Conservation (phyloP, 2,329 filamentous ascomycete species). For the Lachnellula occidentalis region DNA sequence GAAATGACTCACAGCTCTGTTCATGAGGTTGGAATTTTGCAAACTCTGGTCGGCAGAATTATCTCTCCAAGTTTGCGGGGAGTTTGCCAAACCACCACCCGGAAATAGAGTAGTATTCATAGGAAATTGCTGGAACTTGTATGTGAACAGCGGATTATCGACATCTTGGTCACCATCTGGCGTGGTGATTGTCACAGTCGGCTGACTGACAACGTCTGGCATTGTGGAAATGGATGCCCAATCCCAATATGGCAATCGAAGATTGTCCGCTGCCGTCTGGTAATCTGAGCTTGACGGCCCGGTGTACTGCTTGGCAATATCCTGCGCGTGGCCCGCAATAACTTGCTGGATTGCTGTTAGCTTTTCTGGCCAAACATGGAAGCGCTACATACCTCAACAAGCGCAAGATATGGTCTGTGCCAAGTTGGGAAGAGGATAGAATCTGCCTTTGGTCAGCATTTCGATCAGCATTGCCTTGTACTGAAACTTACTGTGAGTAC, state of each 20-base stretch:
- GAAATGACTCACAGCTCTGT: constrained; percentile 29
- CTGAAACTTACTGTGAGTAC: constrained; percentile 22
- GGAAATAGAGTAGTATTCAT: constrained; percentile 32
- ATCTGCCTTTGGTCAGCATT: not conserved
- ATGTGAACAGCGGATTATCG: constrained; percentile 49
- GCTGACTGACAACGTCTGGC: constrained; percentile 32
- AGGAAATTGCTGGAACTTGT: constrained; percentile 38
- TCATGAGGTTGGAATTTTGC: constrained; percentile 14
- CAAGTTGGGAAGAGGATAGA: constrained; percentile 30
- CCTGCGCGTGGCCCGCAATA: constrained; percentile 41
- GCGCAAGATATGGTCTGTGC: constrained; percentile 49
- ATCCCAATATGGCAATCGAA: constrained; percentile 46
- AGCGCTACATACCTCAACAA: constrained; percentile 44
- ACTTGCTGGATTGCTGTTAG: constrained; percentile 39
- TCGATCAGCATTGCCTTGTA: not conserved
- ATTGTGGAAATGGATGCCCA: constrained; percentile 41
- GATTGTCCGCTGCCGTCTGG: constrained; percentile 33
- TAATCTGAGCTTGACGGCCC: constrained; percentile 32
- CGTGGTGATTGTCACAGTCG: constrained; percentile 29
- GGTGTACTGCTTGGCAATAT: constrained; percentile 36
- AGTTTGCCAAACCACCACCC: constrained; percentile 28
- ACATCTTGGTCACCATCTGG: constrained; percentile 26
- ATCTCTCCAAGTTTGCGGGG: constrained; percentile 19
- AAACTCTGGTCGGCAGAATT: not conserved
- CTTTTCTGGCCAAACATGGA: not conserved